Evolutionary conservation across 1,139 yeast species (phyloP).

Genomic region (Pneumocystis murina): DNA sequence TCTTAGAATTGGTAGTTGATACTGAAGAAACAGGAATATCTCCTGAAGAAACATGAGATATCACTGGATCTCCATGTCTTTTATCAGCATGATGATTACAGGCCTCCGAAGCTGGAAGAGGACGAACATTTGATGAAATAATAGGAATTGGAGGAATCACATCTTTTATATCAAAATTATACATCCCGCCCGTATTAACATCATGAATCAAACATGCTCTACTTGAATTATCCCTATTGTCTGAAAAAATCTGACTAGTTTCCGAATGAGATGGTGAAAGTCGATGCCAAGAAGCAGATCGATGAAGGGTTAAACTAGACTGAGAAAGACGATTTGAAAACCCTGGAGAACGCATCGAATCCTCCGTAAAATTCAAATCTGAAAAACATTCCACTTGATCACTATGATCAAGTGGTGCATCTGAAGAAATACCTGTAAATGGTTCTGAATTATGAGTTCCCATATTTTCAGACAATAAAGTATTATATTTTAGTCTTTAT

Average conservation of each 20-base stretch:
- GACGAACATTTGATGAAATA: neutral
- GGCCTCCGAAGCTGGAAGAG: neutral
- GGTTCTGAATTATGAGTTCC: neutral
- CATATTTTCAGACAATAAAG: neutral
- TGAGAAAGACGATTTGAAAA: neutral
- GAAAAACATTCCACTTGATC: neutral
- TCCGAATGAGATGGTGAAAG: neutral
- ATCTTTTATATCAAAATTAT: neutral
- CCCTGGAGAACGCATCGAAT: neutral
- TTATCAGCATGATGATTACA: neutral
- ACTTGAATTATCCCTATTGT: neutral
- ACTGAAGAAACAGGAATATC: neutral
- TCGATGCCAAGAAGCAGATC: neutral
- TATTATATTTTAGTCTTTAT: too few relatives aligned
- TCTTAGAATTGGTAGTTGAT: neutral
- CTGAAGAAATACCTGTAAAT: neutral
- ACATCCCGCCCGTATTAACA: neutral
- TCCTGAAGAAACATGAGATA: neutral
- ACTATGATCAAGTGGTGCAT: neutral
- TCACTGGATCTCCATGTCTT: neutral
- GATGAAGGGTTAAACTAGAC: neutral
- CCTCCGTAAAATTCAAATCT: neutral
- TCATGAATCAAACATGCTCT: neutral
- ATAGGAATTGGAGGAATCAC: neutral
- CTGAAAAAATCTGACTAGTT: neutral